Percentiles rank a stretch among this genome's conserved stretches.
These are phyloP conservation scores for Ogataea zsoltii DNA, from an alignment of 805 yeast species.

Conservation along the genomic window DNA sequence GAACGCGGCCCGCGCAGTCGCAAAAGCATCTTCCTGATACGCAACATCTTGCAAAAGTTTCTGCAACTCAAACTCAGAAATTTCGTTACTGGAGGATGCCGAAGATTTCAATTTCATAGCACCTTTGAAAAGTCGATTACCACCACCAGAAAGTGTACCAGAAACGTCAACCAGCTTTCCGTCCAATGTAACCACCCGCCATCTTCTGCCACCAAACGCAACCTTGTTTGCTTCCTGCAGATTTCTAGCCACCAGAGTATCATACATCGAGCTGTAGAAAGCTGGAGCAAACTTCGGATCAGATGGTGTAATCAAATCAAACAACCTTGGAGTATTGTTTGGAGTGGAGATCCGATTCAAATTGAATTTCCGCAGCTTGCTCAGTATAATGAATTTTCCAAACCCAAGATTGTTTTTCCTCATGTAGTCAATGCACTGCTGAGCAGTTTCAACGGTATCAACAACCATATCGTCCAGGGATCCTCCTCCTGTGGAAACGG, in stretches of 20 bases:
- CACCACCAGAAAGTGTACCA: conserved; percentile 98
- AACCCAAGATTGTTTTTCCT: conserved; percentile 83
- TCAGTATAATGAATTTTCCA: conserved; percentile 81
- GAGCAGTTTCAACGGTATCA: conserved; percentile 65
- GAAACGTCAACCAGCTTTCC: conserved; percentile 91
- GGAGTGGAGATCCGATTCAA: conserved; percentile 67
- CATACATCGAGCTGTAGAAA: conserved; percentile 80
- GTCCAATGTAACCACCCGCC: conserved; percentile 88
- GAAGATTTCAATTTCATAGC: conserved; percentile 63
- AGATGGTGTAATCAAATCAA: conserved; percentile 74
- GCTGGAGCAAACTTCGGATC: conserved; percentile 78
- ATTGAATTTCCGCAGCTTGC: conserved; percentile 67
- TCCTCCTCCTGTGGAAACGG: conserved; percentile 93
- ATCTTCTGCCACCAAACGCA: conserved; percentile 80
- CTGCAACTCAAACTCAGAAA: conserved; percentile 57
- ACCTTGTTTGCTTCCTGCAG: conserved; percentile 80
- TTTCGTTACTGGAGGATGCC: conserved; percentile 27
- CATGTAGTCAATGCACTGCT: conserved; percentile 70
- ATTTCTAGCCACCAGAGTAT: conserved; percentile 83
- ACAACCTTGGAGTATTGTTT: conserved; percentile 71
- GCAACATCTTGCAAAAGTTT: conserved; percentile 52
- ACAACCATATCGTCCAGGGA: conserved; percentile 92
- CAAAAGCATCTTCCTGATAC: conserved; percentile 55
- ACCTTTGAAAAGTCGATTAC: conserved; percentile 67
- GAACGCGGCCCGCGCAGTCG: conserved; percentile 48